A percentile compares a stretch with the other conserved stretches of the same genome.
Conservation (phyloP, 176 grass and related monocot genomes). For the Musa acuminata region DNA sequence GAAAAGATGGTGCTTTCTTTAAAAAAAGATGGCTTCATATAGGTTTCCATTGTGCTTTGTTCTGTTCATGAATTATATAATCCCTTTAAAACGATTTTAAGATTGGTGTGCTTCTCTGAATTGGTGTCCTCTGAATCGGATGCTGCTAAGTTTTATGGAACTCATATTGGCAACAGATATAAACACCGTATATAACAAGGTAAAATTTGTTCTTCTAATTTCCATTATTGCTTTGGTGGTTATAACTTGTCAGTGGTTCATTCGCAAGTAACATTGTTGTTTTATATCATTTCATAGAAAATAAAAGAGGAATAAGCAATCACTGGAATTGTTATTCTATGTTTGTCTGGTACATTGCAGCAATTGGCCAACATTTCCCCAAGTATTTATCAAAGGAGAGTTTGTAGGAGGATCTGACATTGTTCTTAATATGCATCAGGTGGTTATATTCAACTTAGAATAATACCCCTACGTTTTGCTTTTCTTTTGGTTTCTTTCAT, state of each 20-base stretch:
- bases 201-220: too few relatives aligned
- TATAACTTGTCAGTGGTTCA: neutral
- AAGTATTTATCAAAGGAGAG: slow-evolving; percentile 96
- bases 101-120: too few relatives aligned
- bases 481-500: neutral
- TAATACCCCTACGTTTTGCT: slow-evolving; percentile 7
- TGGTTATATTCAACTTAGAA: neutral
- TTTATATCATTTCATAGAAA: neutral
- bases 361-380: slow-evolving; percentile 91
- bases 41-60: too few relatives aligned
- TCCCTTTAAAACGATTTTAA: too few relatives aligned
- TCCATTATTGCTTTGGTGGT: too few relatives aligned
- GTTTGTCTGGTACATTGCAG: slow-evolving; percentile 33
- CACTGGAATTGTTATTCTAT: neutral
- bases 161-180: too few relatives aligned
- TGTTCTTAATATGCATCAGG: slow-evolving; percentile 92
- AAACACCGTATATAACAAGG: too few relatives aligned
- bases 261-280: neutral
- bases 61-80: too few relatives aligned
- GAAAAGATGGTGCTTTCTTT: too few relatives aligned
- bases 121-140: too few relatives aligned
- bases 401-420: slow-evolving; percentile 96
- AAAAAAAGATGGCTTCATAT: too few relatives aligned
- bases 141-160: too few relatives aligned
- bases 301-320: neutral